Percentiles rank a stretch among this genome's conserved stretches.
phyloP scores from a whole-genome alignment of 352 stramenopile species.

The Elongisporangium prolatum region DNA sequence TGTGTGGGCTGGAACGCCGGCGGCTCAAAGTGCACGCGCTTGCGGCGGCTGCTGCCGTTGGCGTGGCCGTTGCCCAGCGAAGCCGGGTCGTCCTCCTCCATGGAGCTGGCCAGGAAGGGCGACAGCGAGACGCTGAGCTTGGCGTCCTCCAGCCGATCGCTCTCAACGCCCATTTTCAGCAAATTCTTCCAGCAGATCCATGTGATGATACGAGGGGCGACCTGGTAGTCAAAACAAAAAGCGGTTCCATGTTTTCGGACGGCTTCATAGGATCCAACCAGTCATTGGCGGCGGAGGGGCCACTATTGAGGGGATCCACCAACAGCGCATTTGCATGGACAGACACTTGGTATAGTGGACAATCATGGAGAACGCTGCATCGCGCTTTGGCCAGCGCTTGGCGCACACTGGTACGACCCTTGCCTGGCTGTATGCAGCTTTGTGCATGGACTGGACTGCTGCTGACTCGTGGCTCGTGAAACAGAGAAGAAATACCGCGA shows the following conservation, averaged over 20 bases:
- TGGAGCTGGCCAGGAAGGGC: slow-evolving; percentile 68
- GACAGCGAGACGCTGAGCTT: slow-evolving; percentile 74
- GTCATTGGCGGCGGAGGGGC: neutral
- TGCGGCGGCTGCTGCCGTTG: slow-evolving; percentile 11
- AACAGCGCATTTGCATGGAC: neutral
- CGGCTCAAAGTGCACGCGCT: slow-evolving; percentile 67
- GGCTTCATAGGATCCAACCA: neutral
- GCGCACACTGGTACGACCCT: slow-evolving; percentile 75
- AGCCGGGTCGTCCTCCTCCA: slow-evolving; percentile 46
- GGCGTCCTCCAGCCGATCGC: slow-evolving; percentile 30
- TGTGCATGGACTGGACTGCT: too few relatives aligned
- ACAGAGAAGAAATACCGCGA: slow-evolving; percentile 85
- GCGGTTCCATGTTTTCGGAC: neutral
- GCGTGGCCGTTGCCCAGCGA: slow-evolving; percentile 5
- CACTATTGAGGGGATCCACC: neutral
- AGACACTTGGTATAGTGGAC: neutral
- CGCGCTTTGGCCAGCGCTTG: slow-evolving; percentile 80
- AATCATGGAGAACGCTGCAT: slow-evolving; percentile 70
- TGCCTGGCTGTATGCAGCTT: too few relatives aligned
- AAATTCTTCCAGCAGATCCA: neutral
- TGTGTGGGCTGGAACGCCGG: slow-evolving; percentile 75
- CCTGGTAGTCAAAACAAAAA: neutral
- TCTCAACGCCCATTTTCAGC: neutral
- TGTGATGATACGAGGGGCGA: neutral
- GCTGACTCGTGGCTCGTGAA: slow-evolving; percentile 5